Evolutionary conservation across 345 rosid genomes (phyloP).

Genomic region (Pelargonium nanum): DNA sequence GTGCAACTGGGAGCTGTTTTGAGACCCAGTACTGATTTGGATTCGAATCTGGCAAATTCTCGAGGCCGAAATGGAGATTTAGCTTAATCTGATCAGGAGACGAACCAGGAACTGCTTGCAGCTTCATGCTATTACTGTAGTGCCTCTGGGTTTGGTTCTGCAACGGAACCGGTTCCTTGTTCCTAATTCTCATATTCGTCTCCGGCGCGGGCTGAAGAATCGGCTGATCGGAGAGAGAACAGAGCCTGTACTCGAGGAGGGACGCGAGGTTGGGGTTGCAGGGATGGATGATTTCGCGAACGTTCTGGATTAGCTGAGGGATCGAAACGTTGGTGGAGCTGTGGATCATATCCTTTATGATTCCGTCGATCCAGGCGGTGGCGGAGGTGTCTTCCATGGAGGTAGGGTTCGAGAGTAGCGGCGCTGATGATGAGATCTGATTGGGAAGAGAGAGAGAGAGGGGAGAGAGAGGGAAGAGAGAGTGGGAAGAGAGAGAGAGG

Average conservation of each 20-base stretch:
- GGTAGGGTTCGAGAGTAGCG: conserved; percentile 7
- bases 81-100: conserved; percentile 21
- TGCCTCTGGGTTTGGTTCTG: conserved; percentile 9
- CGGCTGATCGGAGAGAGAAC: conserved; percentile 47
- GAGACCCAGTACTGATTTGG: conserved; percentile 4
- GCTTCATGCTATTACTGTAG: not conserved
- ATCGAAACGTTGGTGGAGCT: conserved; percentile 69
- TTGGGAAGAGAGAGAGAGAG: too few species aligned
- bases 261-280: conserved; percentile 87
- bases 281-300: conserved; percentile 84
- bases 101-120: conserved; percentile 11
- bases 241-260: conserved; percentile 72
- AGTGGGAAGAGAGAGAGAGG: too few species aligned
- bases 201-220: conserved; percentile 11
- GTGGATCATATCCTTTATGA: conserved; percentile 77
- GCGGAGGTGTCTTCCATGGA: conserved; percentile 62
- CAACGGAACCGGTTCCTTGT: conserved; percentile 4
- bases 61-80: conserved; percentile 16
- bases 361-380: conserved; percentile 76
- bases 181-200: not conserved
- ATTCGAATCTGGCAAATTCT: conserved; percentile 18
- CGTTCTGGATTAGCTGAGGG: conserved; percentile 93
- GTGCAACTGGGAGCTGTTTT: conserved; percentile 12
- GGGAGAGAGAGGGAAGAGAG: too few species aligned
- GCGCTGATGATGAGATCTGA: not conserved